Conservation (phyloP, 148 eudicot genomes). For the Rhododendron ovatum region DNA sequence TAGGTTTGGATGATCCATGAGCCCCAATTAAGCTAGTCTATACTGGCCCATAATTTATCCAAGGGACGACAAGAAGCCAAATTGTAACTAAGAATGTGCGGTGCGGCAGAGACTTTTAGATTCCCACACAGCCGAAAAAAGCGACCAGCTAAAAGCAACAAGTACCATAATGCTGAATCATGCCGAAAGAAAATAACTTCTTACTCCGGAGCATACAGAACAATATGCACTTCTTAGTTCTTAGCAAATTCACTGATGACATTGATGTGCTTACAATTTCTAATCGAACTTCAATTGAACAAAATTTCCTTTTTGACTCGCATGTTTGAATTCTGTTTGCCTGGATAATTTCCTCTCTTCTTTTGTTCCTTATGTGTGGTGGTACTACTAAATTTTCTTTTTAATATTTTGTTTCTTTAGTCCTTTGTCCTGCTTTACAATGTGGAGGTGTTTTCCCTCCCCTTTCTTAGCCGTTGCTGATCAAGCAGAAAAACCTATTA, state of each 20-base stretch:
- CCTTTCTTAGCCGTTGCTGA: conserved; percentile 1
- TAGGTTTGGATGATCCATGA: background rate
- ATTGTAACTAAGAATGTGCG: background rate
- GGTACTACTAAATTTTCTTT: background rate
- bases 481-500: background rate
- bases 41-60: background rate
- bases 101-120: background rate
- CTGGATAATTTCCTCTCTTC: background rate
- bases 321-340: background rate
- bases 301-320: background rate
- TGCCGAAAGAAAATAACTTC: background rate
- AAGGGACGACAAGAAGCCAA: background rate
- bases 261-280: background rate
- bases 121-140: background rate
- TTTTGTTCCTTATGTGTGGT: background rate
- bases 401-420: background rate
- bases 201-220: background rate
- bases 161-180: background rate
- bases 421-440: background rate
- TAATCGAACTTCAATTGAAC: background rate
- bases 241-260: background rate
- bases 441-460: background rate
- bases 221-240: background rate
- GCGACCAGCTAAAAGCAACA: background rate
- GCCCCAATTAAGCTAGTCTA: background rate